phyloP scores from a whole-genome alignment of 164 flowering plant genomes.

The Cinnamomum micranthum region DNA sequence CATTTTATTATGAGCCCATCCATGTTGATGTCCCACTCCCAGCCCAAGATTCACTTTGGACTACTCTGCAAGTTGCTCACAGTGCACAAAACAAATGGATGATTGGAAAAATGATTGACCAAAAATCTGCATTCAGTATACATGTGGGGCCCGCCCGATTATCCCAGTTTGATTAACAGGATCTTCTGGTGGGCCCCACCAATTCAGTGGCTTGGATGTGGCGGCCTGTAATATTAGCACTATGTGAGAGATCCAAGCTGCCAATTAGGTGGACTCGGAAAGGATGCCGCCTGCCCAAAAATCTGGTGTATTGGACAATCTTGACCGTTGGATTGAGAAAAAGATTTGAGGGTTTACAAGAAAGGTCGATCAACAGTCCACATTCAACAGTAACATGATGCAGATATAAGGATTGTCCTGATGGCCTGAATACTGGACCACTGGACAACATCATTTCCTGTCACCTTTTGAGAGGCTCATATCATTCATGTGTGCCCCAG shows the following conservation, averaged over 20 bases:
- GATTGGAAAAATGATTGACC: not conserved
- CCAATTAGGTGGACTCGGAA: not conserved
- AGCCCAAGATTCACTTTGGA: not conserved
- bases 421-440: not conserved
- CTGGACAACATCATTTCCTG: not conserved
- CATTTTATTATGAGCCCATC: not conserved
- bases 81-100: not conserved
- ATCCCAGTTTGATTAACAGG: too few species aligned
- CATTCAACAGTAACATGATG: too few species aligned
- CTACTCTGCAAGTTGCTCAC: not conserved
- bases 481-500: not conserved
- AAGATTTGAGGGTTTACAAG: not conserved
- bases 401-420: not conserved
- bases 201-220: not conserved
- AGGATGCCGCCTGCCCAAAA: not conserved
- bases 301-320: not conserved
- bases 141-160: not conserved
- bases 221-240: not conserved
- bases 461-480: not conserved
- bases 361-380: not conserved
- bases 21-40: not conserved
- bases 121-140: not conserved
- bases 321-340: not conserved
- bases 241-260: not conserved
- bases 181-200: not conserved